Conservation (phyloP, 495 filamentous ascomycete genomes). For the Symbiotaphrina buchneri region DNA sequence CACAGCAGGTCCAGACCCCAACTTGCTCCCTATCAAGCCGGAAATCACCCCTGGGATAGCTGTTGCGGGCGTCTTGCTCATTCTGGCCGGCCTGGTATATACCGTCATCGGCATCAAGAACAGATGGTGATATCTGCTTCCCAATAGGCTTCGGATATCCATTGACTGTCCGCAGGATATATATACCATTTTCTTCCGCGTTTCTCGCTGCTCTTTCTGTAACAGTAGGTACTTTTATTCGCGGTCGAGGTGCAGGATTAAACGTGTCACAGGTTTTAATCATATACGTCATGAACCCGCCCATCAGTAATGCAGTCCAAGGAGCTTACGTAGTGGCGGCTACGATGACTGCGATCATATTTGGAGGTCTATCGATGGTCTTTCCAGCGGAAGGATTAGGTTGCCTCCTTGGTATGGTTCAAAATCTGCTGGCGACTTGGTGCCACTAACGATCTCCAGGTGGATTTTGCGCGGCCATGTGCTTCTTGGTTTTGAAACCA, state of each 20-base stretch:
- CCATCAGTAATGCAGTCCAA: slow-evolving; percentile 53
- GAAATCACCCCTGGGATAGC: slow-evolving; percentile 57
- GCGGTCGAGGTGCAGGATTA: background rate
- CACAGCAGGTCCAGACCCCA: slow-evolving; percentile 2
- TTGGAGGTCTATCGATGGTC: slow-evolving; percentile 53
- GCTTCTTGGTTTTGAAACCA: slow-evolving; percentile 45
- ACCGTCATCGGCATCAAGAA: slow-evolving; percentile 69
- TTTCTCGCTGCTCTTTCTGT: slow-evolving; percentile 53
- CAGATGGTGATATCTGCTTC: slow-evolving; percentile 25
- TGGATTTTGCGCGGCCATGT: slow-evolving; percentile 5
- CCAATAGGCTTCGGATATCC: slow-evolving; percentile 2
- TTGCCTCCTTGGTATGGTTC: slow-evolving; percentile 74
- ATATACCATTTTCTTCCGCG: slow-evolving; percentile 61
- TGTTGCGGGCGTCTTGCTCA: slow-evolving; percentile 54
- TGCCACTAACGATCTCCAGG: too few species aligned
- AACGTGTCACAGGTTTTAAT: slow-evolving; percentile 38
- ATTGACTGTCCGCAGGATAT: slow-evolving; percentile 19
- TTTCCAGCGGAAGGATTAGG: slow-evolving; percentile 74
- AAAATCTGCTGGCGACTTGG: slow-evolving; percentile 68
- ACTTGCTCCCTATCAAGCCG: slow-evolving; percentile 44
- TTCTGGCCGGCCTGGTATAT: slow-evolving; percentile 43
- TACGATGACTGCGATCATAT: slow-evolving; percentile 47
- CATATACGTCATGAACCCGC: slow-evolving; percentile 72
- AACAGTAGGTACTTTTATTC: slow-evolving; percentile 22
- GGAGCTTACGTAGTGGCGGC: slow-evolving; percentile 76